Evolutionary conservation across 768 basidiomycete genomes (phyloP), one percentile per base, ranked within the genome.

Genomic region (Rhodotorula paludigena): DNA sequence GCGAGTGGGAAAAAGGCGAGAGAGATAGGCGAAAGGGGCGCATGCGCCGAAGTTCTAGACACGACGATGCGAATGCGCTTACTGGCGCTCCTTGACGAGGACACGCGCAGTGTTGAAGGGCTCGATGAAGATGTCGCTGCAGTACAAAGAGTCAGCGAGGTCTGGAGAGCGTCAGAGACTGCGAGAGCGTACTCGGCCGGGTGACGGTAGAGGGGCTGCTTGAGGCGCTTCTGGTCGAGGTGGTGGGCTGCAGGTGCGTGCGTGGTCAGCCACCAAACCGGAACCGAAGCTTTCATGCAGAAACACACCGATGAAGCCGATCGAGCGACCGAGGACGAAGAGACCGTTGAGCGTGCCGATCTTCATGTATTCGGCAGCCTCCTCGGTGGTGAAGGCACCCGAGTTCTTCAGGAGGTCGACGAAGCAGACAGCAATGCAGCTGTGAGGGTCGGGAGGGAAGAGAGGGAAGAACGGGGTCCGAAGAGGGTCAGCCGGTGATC

Each of bases 321-420:
- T 96, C 79, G 89, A 91, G 73, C 94, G 90, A 54, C 94, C 94
- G 61, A 97, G 87, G 53, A 99, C 94, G 81, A 98, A 98, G 66
- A 99, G 83, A 64, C 93, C 94, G 77, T 97, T 98, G 64, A 99
- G 84, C 6, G 89, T 89, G 60, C 92, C 92, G 70, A 92, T 92
- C 84, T 90, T 92, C 82, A 91, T 91, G 83, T 97, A 98, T 80
- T 98, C 94, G 62, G 92, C 88, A 11, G 92, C 93, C 80, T 97
- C 94, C 66, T 98, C 93, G 18, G 87, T 83, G 2, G 89, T 90
- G 84, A 99, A 97, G 14, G 93, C 93, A 64, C 93, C 93, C 61
- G 85, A 86, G 41, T 45, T 41, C 47, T 67, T 49, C 30, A 68
- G 42, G 9, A 63, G 32, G 55, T 57, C 64, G 45, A 39, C 52